Conservation (phyloP, 202 grass and related monocot species). For the Schoenoplectus tabernaemontani region DNA sequence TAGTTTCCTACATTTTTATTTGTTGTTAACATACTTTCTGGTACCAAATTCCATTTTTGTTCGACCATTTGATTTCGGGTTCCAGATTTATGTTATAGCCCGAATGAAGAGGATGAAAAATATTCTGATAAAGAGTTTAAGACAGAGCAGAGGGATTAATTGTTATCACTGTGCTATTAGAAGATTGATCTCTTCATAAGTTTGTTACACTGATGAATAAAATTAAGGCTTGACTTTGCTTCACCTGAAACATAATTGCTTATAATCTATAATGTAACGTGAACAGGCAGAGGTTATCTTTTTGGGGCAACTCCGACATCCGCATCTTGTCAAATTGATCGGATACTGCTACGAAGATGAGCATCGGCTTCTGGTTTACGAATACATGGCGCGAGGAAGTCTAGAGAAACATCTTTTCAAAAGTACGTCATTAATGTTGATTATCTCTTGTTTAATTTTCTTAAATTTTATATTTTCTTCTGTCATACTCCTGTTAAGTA, state of each 20-base stretch:
- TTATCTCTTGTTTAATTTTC: background rate
- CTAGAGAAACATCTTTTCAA: conserved; percentile 68
- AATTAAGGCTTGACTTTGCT: background rate
- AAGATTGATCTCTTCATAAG: background rate
- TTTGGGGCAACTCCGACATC: conserved; percentile 44
- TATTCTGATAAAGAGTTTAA: background rate
- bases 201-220: background rate
- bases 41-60: background rate
- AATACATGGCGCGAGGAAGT: conserved; percentile 47
- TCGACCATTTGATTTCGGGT: background rate
- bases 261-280: background rate
- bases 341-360: conserved; percentile 61
- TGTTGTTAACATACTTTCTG: background rate
- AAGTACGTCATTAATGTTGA: conserved; percentile 20
- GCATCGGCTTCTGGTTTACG: conserved; percentile 50
- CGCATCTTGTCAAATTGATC: conserved; percentile 47
- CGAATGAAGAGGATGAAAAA: background rate
- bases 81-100: background rate
- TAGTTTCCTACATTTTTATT: conserved; percentile 10
- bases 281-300: conserved; percentile 43
- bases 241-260: background rate
- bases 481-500: background rate
- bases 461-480: background rate
- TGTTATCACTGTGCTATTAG: background rate
- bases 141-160: background rate